A percentile compares a stretch with the other conserved stretches of the same genome.
These are phyloP conservation scores for Umbelopsis sp. DNA, from an alignment of 192 early-diverging fungal genomes.

Conservation along the genomic window DNA sequence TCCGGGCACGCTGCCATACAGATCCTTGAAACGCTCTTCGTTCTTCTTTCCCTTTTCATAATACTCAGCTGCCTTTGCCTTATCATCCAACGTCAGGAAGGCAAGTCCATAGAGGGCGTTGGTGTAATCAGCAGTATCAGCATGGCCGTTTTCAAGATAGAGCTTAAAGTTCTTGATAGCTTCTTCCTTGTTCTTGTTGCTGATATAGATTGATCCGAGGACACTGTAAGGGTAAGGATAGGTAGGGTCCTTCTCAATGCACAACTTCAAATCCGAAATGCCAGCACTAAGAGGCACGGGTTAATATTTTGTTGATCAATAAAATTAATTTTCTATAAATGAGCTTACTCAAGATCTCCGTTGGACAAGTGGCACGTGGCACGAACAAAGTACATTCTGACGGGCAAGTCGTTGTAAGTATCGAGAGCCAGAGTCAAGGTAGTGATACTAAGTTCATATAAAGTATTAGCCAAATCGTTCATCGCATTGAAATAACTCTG, in stretches of 20 bases:
- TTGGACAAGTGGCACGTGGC: slow-evolving; percentile 54
- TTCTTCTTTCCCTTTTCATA: slow-evolving; percentile 56
- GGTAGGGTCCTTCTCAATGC: slow-evolving; percentile 26
- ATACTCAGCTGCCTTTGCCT: slow-evolving; percentile 49
- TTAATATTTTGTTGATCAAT: too few relatives aligned
- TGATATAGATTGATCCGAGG: slow-evolving; percentile 43
- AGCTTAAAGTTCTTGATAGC: slow-evolving; percentile 55
- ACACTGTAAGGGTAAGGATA: slow-evolving; percentile 38
- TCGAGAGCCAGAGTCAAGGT: slow-evolving; percentile 59
- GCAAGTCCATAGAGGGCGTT: slow-evolving; percentile 57
- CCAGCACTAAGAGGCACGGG: slow-evolving; percentile 18
- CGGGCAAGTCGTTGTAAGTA: slow-evolving; percentile 52
- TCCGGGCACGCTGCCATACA: slow-evolving; percentile 53
- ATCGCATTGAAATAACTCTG: too few relatives aligned
- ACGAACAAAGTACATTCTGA: slow-evolving; percentile 56
- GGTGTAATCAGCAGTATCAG: slow-evolving; percentile 54
- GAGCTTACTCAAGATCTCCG: slow-evolving; percentile 44
- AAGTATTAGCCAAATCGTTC: not conserved
- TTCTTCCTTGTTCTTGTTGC: slow-evolving; percentile 45
- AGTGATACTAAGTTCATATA: slow-evolving; percentile 40
- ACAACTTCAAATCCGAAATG: slow-evolving; percentile 35
- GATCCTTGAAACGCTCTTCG: slow-evolving; percentile 53
- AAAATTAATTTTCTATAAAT: slow-evolving; percentile 1
- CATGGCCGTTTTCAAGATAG: slow-evolving; percentile 51
- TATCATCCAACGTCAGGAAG: slow-evolving; percentile 42